Conservation (phyloP, 768 basidiomycete species). For the Chalciporus chontae region DNA sequence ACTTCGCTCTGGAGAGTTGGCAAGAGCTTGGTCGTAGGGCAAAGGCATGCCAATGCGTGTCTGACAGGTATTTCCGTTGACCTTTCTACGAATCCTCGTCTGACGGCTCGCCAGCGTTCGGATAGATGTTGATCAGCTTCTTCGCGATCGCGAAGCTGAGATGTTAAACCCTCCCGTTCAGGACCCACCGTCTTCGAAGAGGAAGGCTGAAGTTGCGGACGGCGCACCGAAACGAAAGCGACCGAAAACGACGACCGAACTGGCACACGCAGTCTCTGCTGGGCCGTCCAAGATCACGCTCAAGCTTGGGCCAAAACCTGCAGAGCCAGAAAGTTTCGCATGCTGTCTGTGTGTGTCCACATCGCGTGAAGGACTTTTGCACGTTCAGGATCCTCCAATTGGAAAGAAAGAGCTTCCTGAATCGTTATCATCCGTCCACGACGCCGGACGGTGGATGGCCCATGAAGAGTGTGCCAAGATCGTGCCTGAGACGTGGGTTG, state of each 20-base stretch:
- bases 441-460: constrained; percentile 57
- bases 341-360: constrained; percentile 67
- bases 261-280: constrained; percentile 9
- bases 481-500: constrained; percentile 91
- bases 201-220: constrained; percentile 36
- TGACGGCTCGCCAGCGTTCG: constrained; percentile 58
- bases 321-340: constrained; percentile 53
- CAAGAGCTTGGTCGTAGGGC: constrained; percentile 83
- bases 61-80: constrained; percentile 54
- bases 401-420: constrained; percentile 51
- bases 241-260: constrained; percentile 11
- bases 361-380: constrained; percentile 51
- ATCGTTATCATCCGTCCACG: constrained; percentile 18
- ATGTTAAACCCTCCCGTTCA: constrained; percentile 10
- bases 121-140: constrained; percentile 87
- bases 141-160: constrained; percentile 63
- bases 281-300: constrained; percentile 46
- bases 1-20: constrained; percentile 96
- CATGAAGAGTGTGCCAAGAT: constrained; percentile 78
- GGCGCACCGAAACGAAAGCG: constrained; percentile 24
- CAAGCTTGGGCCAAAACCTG: constrained; percentile 62
- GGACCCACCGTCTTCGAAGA: constrained; percentile 31
- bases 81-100: background rate
- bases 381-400: constrained; percentile 64
- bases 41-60: constrained; percentile 68